phyloP scores from a whole-genome alignment of 2,329 filamentous ascomycete species.

The Fusarium tricinctum region DNA sequence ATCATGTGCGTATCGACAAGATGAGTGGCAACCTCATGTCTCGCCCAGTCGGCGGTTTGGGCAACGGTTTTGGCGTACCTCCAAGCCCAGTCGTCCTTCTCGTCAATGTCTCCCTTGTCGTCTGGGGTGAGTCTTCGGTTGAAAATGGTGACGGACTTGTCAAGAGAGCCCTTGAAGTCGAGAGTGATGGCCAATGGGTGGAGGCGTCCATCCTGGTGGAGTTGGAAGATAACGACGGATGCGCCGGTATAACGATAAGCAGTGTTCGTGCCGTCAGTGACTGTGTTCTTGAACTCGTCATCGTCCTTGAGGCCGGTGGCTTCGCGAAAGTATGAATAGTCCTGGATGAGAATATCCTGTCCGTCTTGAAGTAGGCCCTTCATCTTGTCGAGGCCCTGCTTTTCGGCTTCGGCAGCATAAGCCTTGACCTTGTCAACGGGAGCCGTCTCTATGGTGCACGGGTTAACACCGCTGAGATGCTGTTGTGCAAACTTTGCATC shows the following conservation, averaged over 20 bases:
- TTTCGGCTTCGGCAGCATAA: conserved; percentile 21
- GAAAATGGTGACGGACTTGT: conserved; percentile 33
- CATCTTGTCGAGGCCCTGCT: conserved; percentile 29
- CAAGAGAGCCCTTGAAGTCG: conserved; percentile 28
- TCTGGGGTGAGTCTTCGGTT: conserved; percentile 28
- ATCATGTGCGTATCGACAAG: conserved; percentile 41
- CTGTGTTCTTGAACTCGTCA: conserved; percentile 9
- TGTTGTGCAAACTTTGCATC: conserved; percentile 36
- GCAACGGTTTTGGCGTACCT: conserved; percentile 40
- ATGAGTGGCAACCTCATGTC: conserved; percentile 34
- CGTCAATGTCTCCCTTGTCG: conserved; percentile 8
- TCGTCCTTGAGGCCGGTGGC: conserved; percentile 27
- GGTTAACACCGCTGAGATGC: conserved; percentile 35
- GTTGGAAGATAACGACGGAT: conserved; percentile 31
- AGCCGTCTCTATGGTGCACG: conserved; percentile 16
- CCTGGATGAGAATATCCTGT: conserved; percentile 36
- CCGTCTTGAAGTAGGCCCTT: conserved; percentile 15
- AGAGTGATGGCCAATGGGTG: conserved; percentile 36
- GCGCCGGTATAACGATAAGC: conserved; percentile 27
- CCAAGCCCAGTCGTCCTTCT: conserved; percentile 41
- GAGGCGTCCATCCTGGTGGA: conserved; percentile 30
- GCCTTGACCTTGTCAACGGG: conserved; percentile 9
- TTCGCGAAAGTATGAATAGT: conserved; percentile 37
- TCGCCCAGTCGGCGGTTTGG: conserved; percentile 37
- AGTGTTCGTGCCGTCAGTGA: background rate